These are phyloP conservation scores for Fusarium ramigenum DNA, from an alignment of 2,329 filamentous ascomycete genomes.

Conservation along the genomic window DNA sequence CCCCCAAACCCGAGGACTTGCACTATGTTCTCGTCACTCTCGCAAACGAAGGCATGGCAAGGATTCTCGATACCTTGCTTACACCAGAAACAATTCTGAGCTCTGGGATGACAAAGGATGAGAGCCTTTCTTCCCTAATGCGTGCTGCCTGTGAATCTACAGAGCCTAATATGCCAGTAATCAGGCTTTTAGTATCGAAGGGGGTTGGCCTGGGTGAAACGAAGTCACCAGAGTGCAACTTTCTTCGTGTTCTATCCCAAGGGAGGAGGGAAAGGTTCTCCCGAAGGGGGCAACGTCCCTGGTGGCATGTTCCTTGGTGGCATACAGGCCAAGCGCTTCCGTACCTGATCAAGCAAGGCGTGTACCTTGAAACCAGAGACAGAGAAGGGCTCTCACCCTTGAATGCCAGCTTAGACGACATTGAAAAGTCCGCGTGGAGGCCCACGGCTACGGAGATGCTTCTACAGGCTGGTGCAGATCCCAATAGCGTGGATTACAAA, in stretches of 20 bases:
- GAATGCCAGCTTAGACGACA: background rate
- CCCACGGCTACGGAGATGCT: background rate
- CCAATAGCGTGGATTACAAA: background rate
- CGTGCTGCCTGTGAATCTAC: background rate
- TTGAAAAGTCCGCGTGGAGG: fast-evolving
- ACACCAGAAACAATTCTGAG: background rate
- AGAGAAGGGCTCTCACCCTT: background rate
- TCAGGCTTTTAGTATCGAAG: background rate
- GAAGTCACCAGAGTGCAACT: too few relatives aligned
- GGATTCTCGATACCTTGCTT: background rate
- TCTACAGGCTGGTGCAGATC: background rate
- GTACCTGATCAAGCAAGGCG: background rate
- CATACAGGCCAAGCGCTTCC: background rate
- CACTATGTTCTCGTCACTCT: fast-evolving
- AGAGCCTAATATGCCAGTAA: background rate
- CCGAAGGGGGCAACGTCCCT: too few relatives aligned
- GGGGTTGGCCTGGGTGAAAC: fast-evolving
- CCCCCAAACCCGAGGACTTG: fast-evolving
- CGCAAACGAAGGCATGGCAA: background rate
- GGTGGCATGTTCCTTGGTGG: background rate
- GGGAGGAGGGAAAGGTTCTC: too few relatives aligned
- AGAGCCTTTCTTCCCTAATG: background rate
- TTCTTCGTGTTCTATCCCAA: background rate
- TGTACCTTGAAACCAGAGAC: background rate
- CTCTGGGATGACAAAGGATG: fast-evolving